phyloP scores from a whole-genome alignment of 2,329 filamentous ascomycete genomes.

The Sporothrix phasma region DNA sequence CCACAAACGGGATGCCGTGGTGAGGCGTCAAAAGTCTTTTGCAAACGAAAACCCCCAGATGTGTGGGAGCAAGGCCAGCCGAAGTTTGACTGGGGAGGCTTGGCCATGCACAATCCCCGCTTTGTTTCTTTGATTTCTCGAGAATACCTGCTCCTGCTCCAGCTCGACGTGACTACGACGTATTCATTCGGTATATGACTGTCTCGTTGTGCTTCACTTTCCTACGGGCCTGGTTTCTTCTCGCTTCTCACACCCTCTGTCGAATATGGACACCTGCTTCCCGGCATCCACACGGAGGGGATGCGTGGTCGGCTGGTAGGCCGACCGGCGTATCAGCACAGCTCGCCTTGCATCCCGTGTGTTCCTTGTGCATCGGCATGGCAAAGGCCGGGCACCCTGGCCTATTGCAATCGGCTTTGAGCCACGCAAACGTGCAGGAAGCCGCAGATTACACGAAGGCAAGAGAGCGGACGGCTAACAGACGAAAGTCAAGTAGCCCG shows the following conservation, averaged over 20 bases:
- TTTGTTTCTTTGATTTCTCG: background rate
- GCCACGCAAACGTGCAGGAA: background rate
- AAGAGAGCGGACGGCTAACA: too few relatives aligned
- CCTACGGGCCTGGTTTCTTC: background rate
- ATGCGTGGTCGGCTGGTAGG: background rate
- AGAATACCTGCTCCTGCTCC: background rate
- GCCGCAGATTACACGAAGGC: too few relatives aligned
- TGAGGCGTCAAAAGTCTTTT: background rate
- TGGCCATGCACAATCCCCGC: constrained; percentile 7
- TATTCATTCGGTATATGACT: too few relatives aligned
- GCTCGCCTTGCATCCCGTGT: background rate
- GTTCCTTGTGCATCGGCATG: background rate
- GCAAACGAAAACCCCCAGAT: background rate
- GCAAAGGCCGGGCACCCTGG: background rate
- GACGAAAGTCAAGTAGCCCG: too few relatives aligned
- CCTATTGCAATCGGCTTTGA: too few relatives aligned
- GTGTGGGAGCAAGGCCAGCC: background rate
- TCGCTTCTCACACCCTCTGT: too few relatives aligned
- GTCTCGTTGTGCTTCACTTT: too few relatives aligned
- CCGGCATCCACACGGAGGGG: background rate
- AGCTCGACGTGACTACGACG: background rate
- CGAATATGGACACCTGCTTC: too few relatives aligned
- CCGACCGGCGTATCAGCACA: background rate
- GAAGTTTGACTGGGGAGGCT: background rate
- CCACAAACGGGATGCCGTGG: background rate